Base-by-base conservation (phyloP, 106 monocot genomes). In the Agapanthus africanus region DNA sequence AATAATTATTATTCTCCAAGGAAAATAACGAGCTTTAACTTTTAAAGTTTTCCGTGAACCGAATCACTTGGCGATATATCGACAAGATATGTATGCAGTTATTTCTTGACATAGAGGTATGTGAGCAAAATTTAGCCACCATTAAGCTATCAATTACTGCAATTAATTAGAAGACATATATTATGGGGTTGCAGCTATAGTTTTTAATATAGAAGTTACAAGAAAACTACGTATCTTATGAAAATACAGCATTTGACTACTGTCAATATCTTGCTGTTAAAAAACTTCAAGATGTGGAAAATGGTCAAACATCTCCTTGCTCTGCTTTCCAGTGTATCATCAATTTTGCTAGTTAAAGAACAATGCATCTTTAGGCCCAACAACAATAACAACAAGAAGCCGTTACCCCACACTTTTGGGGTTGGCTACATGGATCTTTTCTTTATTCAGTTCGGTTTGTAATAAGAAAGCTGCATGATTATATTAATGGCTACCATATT, bases 41-140 rank as follows among this genome's bases (percentile, higher is more conserved):
- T 21, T 3, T n/a, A n/a, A n/a, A n/a, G n/a, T n/a, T n/a, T n/a
- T n/a, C n/a, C n/a, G n/a, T n/a, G n/a, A n/a, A n/a, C n/a, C n/a
- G n/a, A n/a, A n/a, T n/a, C n/a, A n/a, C n/a, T n/a, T n/a, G n/a
- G n/a, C n/a, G n/a, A 5, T 61, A 19, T 61, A 89, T 82, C 11
- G 97, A 99, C 63, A 99, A 87, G 84, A 84, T 92, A 54, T 99
- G 97, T 73, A 99, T 90, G 97, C 92, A 92, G 80, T 76, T 92
- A 72, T 99, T 92, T 76, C 92, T 99, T 68, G 97, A 99, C 54
- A 81, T 99, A 82, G 89, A 97, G 97, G 91, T 97, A 82, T 32
- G 23, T 25, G 21, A 30, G 4, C 27, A 42, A 42, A 16, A 6
- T 41, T 36, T 65, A 40, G 39, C 32, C 59, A 59, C 32, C 4